Percentiles rank a stretch among this genome's conserved stretches.
Evolutionary conservation across 306 rosid species (phyloP).

Genomic region (Citrullus colocynthis): DNA sequence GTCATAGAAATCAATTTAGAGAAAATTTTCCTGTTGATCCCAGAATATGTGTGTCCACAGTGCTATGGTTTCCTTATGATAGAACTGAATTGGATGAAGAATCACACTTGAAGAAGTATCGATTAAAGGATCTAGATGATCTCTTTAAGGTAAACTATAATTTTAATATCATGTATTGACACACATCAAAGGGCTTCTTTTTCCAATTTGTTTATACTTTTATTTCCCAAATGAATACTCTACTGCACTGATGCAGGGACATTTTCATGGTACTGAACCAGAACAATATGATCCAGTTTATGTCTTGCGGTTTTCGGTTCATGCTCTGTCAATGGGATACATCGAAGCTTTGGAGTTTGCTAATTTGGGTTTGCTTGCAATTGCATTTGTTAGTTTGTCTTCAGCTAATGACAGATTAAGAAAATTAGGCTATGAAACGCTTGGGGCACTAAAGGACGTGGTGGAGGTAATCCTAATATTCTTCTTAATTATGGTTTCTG

Average conservation of each 20-base stretch:
- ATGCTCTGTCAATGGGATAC: conserved; percentile 43
- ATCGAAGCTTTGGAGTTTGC: conserved; percentile 81
- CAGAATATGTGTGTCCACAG: conserved; percentile 58
- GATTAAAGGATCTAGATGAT: conserved; percentile 15
- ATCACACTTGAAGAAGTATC: conserved; percentile 22
- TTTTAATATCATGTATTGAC: neutral
- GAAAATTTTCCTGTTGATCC: conserved; percentile 65
- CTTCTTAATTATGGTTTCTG: neutral
- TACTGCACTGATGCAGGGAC: conserved; percentile 21
- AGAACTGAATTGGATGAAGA: conserved; percentile 32
- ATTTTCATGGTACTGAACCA: conserved; percentile 20
- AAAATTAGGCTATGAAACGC: conserved; percentile 57
- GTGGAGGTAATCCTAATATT: conserved; percentile 42
- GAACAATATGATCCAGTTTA: conserved; percentile 65
- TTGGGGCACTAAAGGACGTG: conserved; percentile 36
- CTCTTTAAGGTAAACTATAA: conserved; percentile 22
- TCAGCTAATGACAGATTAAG: conserved; percentile 55
- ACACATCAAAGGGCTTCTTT: neutral
- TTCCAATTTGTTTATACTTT: neutral
- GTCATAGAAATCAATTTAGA: conserved; percentile 43
- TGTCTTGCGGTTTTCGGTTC: conserved; percentile 69
- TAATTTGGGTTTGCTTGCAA: conserved; percentile 74
- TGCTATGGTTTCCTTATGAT: conserved; percentile 60
- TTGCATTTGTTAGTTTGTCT: conserved; percentile 72
- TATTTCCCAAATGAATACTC: neutral